Percentiles rank a stretch among this genome's conserved stretches.
phyloP scores from a whole-genome alignment of 2,329 filamentous ascomycete species.

The Colletotrichum shisoi region DNA sequence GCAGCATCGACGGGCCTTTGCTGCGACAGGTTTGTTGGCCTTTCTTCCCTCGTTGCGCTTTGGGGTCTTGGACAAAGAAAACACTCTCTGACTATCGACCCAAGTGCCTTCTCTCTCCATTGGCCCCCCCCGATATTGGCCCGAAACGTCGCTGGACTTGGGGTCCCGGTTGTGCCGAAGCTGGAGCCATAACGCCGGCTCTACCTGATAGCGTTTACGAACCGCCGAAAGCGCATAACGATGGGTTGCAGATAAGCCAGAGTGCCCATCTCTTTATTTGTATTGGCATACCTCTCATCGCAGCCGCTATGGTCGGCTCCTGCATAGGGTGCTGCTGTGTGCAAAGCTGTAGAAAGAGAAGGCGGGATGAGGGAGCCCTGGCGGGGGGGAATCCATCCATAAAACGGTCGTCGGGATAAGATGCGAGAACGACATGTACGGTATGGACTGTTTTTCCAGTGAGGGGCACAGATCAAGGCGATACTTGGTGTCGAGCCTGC shows the following conservation, averaged over 20 bases:
- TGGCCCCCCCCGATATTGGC: no score
- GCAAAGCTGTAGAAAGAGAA: conserved; percentile 22
- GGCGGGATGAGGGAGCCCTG: conserved; percentile 9
- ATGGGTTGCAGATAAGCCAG: neutral
- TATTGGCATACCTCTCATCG: conserved; percentile 28
- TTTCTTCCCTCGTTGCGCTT: neutral
- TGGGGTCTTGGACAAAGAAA: neutral
- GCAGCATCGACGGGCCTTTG: conserved; percentile 27
- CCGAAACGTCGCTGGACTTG: no score
- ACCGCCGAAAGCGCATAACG: neutral
- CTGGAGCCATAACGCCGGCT: no score
- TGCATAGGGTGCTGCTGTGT: conserved; percentile 36
- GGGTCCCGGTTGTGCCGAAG: no score
- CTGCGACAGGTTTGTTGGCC: conserved; percentile 16
- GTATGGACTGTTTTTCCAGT: no score
- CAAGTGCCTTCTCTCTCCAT: conserved; percentile 1
- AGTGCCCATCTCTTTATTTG: conserved; percentile 7
- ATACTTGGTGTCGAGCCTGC: neutral
- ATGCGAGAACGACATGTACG: no score
- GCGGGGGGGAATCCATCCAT: no score
- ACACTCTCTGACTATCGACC: neutral
- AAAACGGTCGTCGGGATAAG: no score
- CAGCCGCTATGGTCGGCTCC: conserved; percentile 5
- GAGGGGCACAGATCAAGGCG: conserved; percentile 18
- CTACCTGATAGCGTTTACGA: conserved; percentile 12